A percentile compares a stretch with the other conserved stretches of the same genome.
These are phyloP conservation scores for Populus euphratica DNA, from an alignment of 345 rosid genomes.

Conservation along the genomic window DNA sequence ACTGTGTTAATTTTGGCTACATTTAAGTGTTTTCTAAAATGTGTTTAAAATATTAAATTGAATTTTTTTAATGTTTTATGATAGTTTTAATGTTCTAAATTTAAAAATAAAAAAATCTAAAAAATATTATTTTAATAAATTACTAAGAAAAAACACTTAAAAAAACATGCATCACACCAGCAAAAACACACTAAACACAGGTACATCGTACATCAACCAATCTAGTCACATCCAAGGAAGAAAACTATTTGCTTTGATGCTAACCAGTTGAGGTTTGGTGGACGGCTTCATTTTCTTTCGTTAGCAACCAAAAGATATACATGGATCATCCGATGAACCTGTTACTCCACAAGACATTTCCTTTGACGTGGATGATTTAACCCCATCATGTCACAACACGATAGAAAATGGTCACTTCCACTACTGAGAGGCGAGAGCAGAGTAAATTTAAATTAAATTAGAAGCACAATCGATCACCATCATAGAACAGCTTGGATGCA, in stretches of 20 bases:
- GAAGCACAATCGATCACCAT: neutral
- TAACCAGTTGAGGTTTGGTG: neutral
- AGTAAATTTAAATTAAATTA: neutral
- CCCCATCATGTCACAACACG: neutral
- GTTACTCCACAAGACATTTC: neutral
- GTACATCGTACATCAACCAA: too few species aligned
- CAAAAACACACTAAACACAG: too few species aligned
- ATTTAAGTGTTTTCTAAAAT: too few species aligned
- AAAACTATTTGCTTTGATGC: neutral
- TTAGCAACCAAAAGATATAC: neutral
- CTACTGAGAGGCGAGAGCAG: neutral
- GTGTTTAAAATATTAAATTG: too few species aligned
- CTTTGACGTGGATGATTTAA: neutral
- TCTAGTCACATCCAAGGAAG: neutral
- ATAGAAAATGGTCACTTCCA: neutral
- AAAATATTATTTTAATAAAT: too few species aligned
- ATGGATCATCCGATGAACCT: neutral
- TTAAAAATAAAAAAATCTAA: too few species aligned
- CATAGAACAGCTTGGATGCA: neutral
- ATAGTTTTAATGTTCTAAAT: too few species aligned
- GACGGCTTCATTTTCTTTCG: neutral
- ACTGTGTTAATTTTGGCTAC: too few species aligned
- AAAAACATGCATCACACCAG: too few species aligned
- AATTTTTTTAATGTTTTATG: too few species aligned
- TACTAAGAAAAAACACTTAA: too few species aligned